These are phyloP conservation scores for Boletus tomentosulus DNA, from an alignment of 768 basidiomycete genomes.

Conservation along the genomic window DNA sequence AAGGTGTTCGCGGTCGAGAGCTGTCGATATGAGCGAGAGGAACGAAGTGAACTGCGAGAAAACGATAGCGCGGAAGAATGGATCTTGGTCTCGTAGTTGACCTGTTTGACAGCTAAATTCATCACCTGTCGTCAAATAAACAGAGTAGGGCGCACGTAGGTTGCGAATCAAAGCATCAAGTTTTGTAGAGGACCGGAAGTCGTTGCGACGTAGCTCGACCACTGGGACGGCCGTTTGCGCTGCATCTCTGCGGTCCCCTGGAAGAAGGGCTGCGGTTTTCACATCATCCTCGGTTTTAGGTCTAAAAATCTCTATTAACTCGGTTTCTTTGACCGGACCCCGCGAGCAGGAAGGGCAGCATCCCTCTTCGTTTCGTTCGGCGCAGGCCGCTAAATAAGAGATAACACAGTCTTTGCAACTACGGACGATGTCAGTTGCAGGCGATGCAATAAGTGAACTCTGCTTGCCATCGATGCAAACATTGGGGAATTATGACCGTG, in stretches of 20 bases:
- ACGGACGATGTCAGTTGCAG: conserved; percentile 4
- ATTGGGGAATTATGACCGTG: conserved; percentile 66
- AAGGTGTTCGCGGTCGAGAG: conserved; percentile 64
- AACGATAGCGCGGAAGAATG: conserved; percentile 77
- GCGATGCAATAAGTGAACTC: not conserved
- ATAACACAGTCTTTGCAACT: conserved; percentile 92
- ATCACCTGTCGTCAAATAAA: not conserved
- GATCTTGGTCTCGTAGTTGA: conserved; percentile 64
- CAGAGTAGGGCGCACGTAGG: conserved; percentile 47
- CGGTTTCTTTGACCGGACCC: conserved; percentile 63
- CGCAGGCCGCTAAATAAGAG: conserved; percentile 62
- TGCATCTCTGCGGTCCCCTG: conserved; percentile 13
- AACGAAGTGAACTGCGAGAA: conserved; percentile 92
- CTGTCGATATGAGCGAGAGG: conserved; percentile 73
- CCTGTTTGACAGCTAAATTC: conserved; percentile 34
- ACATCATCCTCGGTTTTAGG: conserved; percentile 13
- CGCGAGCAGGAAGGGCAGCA: conserved; percentile 76
- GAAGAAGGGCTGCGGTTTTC: not conserved
- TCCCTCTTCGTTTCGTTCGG: conserved; percentile 65
- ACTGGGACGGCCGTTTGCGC: conserved; percentile 32
- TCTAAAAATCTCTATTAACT: conserved; percentile 61
- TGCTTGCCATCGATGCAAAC: conserved; percentile 69
- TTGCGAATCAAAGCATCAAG: conserved; percentile 75
- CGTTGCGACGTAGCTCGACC: conserved; percentile 67
- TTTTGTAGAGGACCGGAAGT: conserved; percentile 90